Conservation (phyloP, 2,329 filamentous ascomycete genomes). For the Cladosporium oxysporum region DNA sequence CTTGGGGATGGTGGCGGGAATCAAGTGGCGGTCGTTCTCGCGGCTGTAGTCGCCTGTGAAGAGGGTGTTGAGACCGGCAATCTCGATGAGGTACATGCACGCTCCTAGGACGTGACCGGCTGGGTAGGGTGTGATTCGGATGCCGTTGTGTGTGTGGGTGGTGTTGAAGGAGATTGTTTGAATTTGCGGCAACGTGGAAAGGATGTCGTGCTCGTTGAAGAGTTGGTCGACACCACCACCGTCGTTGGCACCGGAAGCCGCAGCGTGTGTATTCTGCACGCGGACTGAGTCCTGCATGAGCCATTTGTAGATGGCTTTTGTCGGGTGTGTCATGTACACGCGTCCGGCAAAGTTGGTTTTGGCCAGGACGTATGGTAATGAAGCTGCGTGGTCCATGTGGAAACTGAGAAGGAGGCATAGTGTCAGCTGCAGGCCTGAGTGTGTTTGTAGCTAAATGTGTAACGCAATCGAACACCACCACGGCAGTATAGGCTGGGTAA, state of each 20-base stretch:
- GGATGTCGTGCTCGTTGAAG: conserved; percentile 93
- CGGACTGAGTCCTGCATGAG: conserved; percentile 95
- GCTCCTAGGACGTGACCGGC: conserved; percentile 97
- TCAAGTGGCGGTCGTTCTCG: conserved; percentile 91
- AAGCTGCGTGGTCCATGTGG: conserved; percentile 96
- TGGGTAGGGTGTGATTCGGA: conserved; percentile 94
- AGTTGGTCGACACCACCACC: conserved; percentile 61
- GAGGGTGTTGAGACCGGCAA: conserved; percentile 92
- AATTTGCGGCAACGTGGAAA: conserved; percentile 89
- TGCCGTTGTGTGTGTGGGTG: conserved; percentile 94
- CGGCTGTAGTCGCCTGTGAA: conserved; percentile 98
- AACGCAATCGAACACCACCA: conserved; percentile 5
- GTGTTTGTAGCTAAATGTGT: not conserved
- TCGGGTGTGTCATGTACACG: conserved; percentile 99
- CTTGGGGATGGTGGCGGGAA: conserved; percentile 86
- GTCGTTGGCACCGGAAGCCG: conserved; percentile 33
- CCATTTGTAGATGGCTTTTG: conserved; percentile 99
- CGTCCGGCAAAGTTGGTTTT: conserved; percentile 97
- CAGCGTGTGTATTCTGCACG: conserved; percentile 58
- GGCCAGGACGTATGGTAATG: conserved; percentile 93
- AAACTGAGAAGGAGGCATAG: conserved; percentile 64
- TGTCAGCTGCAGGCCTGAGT: conserved; percentile 19
- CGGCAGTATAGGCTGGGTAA: conserved; percentile 18
- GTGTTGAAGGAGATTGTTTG: conserved; percentile 98
- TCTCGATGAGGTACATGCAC: conserved; percentile 97